phyloP scores from a whole-genome alignment of 1,139 yeast species.

The Entelexis sorbosivorans region DNA sequence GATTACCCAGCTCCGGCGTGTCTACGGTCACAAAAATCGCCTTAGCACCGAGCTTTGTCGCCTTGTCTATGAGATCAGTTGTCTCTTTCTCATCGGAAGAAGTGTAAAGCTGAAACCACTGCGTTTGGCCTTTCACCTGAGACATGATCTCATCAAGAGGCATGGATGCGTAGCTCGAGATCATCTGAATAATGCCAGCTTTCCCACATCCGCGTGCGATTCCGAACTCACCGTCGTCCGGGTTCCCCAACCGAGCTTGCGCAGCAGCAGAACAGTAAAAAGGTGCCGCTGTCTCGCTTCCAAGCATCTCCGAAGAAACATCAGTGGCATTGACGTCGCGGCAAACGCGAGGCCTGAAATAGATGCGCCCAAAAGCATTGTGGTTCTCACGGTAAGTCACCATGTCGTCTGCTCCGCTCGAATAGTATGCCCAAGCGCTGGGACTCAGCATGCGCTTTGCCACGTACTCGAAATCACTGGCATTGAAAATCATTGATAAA shows the following conservation, averaged over 20 bases:
- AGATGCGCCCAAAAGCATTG: slow-evolving; percentile 70
- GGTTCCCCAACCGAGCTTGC: slow-evolving; percentile 44
- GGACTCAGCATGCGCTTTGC: slow-evolving; percentile 67
- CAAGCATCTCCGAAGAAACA: slow-evolving; percentile 44
- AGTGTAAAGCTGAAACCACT: slow-evolving; percentile 42
- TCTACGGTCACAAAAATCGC: slow-evolving; percentile 82
- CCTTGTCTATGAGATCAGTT: slow-evolving; percentile 33
- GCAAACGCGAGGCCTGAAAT: slow-evolving; percentile 69
- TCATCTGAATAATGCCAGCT: slow-evolving; percentile 44
- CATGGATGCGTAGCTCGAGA: slow-evolving; percentile 45
- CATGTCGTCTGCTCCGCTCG: slow-evolving; percentile 88
- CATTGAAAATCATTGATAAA: slow-evolving; percentile 50
- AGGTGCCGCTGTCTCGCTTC: slow-evolving; percentile 38
- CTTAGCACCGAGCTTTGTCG: slow-evolving; percentile 61
- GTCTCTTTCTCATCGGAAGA: neutral
- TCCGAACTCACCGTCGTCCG: slow-evolving; percentile 41
- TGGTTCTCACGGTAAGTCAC: slow-evolving; percentile 81
- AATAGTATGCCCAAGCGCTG: slow-evolving; percentile 83
- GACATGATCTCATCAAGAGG: slow-evolving; percentile 46
- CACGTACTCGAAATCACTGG: slow-evolving; percentile 71
- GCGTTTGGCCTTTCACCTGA: slow-evolving; percentile 46
- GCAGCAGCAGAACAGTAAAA: slow-evolving; percentile 52
- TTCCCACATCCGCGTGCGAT: slow-evolving; percentile 41
- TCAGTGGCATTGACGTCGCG: slow-evolving; percentile 56
- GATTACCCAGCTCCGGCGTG: slow-evolving; percentile 83